Evolutionary conservation across 225 moss, liverwort and hornwort species (phyloP).

Genomic region (Rhytidiadelphus loreus): DNA sequence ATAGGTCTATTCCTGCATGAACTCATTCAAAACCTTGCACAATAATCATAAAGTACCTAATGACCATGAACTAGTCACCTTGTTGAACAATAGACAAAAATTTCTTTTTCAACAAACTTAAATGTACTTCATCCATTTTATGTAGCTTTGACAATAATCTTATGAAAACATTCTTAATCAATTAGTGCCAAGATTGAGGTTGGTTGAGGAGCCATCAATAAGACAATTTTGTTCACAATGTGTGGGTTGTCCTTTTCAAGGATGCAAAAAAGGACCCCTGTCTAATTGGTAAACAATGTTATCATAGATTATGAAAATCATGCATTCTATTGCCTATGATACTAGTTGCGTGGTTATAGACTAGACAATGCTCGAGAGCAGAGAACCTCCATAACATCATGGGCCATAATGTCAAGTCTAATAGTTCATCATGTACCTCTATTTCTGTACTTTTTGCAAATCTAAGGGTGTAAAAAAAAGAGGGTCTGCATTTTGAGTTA

Average conservation of each 20-base stretch:
- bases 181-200: too few relatives aligned
- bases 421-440: too few relatives aligned
- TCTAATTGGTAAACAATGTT: not conserved
- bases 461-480: too few relatives aligned
- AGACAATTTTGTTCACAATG: not conserved
- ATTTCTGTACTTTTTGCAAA: too few relatives aligned
- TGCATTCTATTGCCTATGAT: too few relatives aligned
- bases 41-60: not conserved
- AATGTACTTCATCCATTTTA: not conserved
- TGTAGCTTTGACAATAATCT: fast-evolving
- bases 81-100: not conserved
- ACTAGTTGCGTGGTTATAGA: not conserved
- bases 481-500: too few relatives aligned
- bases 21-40: not conserved
- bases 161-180: not conserved
- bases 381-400: too few relatives aligned
- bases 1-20: not conserved
- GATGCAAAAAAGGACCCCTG: not conserved
- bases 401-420: too few relatives aligned
- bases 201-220: not conserved
- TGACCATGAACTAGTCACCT: not conserved
- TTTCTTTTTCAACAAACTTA: not conserved
- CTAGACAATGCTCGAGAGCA: too few relatives aligned
- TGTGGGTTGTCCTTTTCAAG: not conserved
- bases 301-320: not conserved